Conservation (phyloP, 805 yeast species). For the Maudiozyma turicensis region DNA sequence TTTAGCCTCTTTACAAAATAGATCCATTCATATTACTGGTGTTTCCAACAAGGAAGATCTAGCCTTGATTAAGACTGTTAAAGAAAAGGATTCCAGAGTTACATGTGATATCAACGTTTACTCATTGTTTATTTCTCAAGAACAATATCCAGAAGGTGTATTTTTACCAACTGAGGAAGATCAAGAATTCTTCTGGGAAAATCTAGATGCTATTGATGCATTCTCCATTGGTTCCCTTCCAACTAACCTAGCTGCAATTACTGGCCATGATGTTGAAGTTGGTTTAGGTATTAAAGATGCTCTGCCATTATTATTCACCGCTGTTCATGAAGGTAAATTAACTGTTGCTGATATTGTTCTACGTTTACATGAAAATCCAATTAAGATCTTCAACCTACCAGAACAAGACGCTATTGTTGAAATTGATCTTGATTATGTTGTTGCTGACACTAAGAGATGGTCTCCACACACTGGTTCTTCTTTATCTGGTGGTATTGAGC, state of each 20-base stretch:
- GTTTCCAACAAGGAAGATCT: conserved; percentile 75
- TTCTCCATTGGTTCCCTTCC: conserved; percentile 82
- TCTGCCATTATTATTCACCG: conserved; percentile 70
- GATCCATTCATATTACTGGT: conserved; percentile 82
- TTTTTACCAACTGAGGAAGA: conserved; percentile 76
- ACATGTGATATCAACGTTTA: conserved; percentile 85
- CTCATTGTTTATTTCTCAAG: conserved; percentile 65
- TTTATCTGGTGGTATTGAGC: conserved; percentile 75
- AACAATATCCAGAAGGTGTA: conserved; percentile 57
- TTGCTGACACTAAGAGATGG: conserved; percentile 42
- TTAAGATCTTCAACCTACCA: conserved; percentile 70
- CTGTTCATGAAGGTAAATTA: conserved; percentile 64
- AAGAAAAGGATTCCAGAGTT: conserved; percentile 69
- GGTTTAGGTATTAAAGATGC: conserved; percentile 77
- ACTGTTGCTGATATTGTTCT: conserved; percentile 61
- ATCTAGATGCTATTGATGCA: conserved; percentile 64
- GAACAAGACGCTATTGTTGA: conserved; percentile 67
- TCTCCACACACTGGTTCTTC: conserved; percentile 46
- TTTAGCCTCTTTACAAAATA: conserved; percentile 76
- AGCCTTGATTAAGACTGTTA: conserved; percentile 74
- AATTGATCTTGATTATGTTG: conserved; percentile 57
- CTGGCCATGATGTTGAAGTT: conserved; percentile 49
- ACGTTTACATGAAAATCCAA: conserved; percentile 75
- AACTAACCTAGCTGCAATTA: conserved; percentile 54
- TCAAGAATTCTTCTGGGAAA: conserved; percentile 74